A percentile compares a stretch with the other conserved stretches of the same genome.
These are phyloP conservation scores for Seminavis robusta DNA, from an alignment of 108 stramenopile species.

Conservation along the genomic window DNA sequence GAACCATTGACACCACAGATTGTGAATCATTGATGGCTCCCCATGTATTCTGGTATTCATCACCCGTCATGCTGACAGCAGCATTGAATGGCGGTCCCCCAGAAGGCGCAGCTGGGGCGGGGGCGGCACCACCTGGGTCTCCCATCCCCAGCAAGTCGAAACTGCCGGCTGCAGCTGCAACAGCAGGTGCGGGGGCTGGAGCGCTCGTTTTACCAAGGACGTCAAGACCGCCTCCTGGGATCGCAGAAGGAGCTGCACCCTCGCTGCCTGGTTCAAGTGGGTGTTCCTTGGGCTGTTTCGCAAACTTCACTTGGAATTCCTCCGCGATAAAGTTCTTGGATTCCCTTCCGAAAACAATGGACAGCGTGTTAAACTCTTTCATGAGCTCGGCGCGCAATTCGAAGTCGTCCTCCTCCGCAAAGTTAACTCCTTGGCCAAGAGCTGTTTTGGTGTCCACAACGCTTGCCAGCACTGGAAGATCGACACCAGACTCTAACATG, in stretches of 20 bases:
- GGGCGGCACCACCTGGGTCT: conserved; percentile 34
- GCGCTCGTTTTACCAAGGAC: conserved; percentile 26
- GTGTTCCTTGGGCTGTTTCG: conserved; percentile 74
- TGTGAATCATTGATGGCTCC: conserved; percentile 65
- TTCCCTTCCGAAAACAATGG: conserved; percentile 90
- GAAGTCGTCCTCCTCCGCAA: conserved; percentile 83
- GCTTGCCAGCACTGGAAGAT: conserved; percentile 63
- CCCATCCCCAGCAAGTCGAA: conserved; percentile 78
- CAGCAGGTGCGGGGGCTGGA: conserved; percentile 15
- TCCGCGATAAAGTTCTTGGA: conserved; percentile 88
- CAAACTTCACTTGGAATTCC: conserved; percentile 70
- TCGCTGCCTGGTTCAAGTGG: conserved; percentile 46
- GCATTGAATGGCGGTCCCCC: conserved; percentile 42
- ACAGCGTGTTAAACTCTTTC: conserved; percentile 95
- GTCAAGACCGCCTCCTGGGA: conserved; percentile 24
- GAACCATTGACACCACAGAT: conserved; percentile 53
- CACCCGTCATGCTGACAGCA: conserved; percentile 62
- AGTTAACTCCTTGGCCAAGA: conserved; percentile 31
- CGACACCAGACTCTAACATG: conserved; percentile 74
- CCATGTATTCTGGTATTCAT: conserved; percentile 87
- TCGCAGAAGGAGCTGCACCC: conserved; percentile 10
- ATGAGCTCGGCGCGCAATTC: conserved; percentile 74
- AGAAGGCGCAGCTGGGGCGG: conserved; percentile 29
- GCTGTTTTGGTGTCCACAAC: conserved; percentile 50
- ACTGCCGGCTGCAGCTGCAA: conserved; percentile 8